Base-by-base conservation (phyloP, 116 monocot genomes). In the Phalaenopsis hybrid region DNA sequence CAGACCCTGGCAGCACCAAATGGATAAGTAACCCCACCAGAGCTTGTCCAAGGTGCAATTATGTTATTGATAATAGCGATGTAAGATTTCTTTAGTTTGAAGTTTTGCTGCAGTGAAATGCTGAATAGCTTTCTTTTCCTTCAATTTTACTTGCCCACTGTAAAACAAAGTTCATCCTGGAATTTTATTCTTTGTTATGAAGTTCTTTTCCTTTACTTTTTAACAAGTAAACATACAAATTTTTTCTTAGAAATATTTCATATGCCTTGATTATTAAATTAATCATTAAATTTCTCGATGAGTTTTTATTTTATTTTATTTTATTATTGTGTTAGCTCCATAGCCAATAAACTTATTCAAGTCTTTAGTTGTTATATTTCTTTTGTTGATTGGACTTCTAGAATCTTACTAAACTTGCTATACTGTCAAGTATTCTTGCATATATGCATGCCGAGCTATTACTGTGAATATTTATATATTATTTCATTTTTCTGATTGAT, bases 11-110 rank as follows among this genome's bases (percentile, higher is more conserved):
- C 67, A 91, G 57, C 89, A 46, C 76, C 43, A 92, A 83, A 85
- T 94, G 89, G 91, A 87, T 88, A 80, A 93, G 91, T 85, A 97
- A 97, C 75, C 97, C 97, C 18, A 90, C 88, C 61, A 94, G 85
- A 86, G 79, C 87, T 82, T 97, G 97, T 80, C 94, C 94, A 25
- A 90, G 58, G 31, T 97, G 94, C 88, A 85, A 86, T 70, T 85
- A 90, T 75, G 44, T 90, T 75, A 97, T 97, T 61, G 94, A 97
- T 80, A 97, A 97, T 76, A 91, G 84, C 79, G 93, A 96, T 90
- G 96, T 94, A 92, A 83, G 92, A 21, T 78, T 74, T 79, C 70
- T 61, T 68, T 63, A 18, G 23, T 50, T n/a, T 80, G 6, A 69
- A 70, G 16, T 80, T 57, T 16, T 31, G 33, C 76, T 25, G 44